These are phyloP conservation scores for Starmerella bombi DNA, from an alignment of 805 yeast genomes.

Conservation along the genomic window DNA sequence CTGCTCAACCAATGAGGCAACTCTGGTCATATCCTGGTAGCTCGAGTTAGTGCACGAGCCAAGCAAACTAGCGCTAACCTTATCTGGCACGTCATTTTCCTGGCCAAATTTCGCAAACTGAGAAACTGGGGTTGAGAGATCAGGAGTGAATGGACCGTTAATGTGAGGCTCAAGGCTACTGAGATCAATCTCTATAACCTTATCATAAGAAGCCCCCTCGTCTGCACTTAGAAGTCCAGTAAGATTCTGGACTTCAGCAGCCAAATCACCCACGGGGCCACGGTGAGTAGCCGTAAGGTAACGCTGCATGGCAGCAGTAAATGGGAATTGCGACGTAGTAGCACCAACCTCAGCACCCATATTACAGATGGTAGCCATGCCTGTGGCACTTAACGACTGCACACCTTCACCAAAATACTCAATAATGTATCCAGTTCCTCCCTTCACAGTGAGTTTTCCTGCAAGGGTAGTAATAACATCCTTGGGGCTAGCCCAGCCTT, in stretches of 20 bases:
- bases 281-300: constrained; percentile 78
- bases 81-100: constrained; percentile 72
- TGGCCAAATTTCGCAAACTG: constrained; percentile 59
- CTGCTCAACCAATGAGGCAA: constrained; percentile 76
- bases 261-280: constrained; percentile 68
- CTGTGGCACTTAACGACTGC: constrained; percentile 77
- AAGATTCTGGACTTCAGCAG: constrained; percentile 43
- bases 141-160: constrained; percentile 98
- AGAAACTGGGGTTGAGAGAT: constrained; percentile 84
- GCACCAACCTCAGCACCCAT: constrained; percentile 99
- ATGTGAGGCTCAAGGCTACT: constrained; percentile 82
- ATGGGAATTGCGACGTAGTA: constrained; percentile 95
- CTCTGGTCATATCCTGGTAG: constrained; percentile 96
- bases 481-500: constrained; percentile 95
- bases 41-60: constrained; percentile 99
- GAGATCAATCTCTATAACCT: constrained; percentile 80
- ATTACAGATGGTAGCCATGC: constrained; percentile 99
- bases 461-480: constrained; percentile 90
- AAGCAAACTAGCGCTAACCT: constrained; percentile 82
- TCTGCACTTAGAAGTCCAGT: constrained; percentile 67
- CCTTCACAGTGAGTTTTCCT: constrained; percentile 85
- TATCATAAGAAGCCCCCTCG: constrained; percentile 78
- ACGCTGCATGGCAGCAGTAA: constrained; percentile 62
- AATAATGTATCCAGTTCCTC: constrained; percentile 93
- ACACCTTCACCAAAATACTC: constrained; percentile 97